These are phyloP conservation scores for Conticribra weissflogii DNA, from an alignment of 108 stramenopile genomes.

Conservation along the genomic window DNA sequence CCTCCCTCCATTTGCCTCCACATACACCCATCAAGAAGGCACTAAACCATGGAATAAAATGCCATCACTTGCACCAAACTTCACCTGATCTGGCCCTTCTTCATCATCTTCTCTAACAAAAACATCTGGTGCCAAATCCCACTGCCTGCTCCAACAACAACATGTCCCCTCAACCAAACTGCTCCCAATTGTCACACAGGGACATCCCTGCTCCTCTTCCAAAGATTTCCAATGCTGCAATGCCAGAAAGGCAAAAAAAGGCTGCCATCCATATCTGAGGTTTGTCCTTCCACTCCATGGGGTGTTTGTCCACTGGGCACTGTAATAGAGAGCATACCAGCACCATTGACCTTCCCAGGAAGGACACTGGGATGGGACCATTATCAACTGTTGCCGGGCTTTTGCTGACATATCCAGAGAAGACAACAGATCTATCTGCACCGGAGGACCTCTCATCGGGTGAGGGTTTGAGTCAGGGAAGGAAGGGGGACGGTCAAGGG, in stretches of 20 bases:
- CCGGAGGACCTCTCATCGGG: slow-evolving; percentile 17
- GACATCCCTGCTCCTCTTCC: slow-evolving; percentile 1
- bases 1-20: too few species aligned
- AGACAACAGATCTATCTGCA: slow-evolving; percentile 38
- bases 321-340: slow-evolving; percentile 41
- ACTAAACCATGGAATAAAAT: slow-evolving; percentile 40
- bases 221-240: slow-evolving; percentile 46
- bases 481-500: slow-evolving; percentile 40
- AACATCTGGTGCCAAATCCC: slow-evolving; percentile 51
- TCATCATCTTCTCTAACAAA: slow-evolving; percentile 57
- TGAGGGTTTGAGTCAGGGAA: slow-evolving; percentile 27
- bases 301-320: slow-evolving; percentile 30
- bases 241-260: slow-evolving; percentile 42
- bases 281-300: slow-evolving; percentile 34
- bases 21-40: slow-evolving; percentile 45
- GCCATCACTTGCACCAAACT: slow-evolving; percentile 40
- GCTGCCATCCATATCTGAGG: slow-evolving; percentile 53
- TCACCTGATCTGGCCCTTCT: slow-evolving; percentile 36
- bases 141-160: slow-evolving; percentile 44
- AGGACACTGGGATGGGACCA: slow-evolving; percentile 39
- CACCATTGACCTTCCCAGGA: slow-evolving; percentile 47
- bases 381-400: slow-evolving; percentile 36
- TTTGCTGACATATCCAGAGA: slow-evolving; percentile 48
- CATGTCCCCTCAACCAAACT: slow-evolving; percentile 37
- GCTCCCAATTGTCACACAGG: too few species aligned